Evolutionary conservation across 306 rosid species (phyloP).

Genomic region (Cucumis cinereus): DNA sequence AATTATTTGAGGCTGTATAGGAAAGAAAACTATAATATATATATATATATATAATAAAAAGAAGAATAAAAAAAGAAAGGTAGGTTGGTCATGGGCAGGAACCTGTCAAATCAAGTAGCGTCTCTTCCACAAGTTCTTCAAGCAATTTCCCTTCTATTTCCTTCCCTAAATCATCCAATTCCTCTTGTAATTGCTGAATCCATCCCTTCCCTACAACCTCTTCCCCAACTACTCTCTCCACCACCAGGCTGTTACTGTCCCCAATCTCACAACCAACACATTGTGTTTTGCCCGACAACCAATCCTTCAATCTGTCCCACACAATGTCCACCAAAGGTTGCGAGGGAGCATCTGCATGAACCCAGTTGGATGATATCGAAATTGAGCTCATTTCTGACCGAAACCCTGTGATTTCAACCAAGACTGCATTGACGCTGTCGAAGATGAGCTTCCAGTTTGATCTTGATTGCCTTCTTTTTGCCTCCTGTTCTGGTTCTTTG

Average conservation of each 20-base stretch:
- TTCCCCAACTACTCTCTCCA: conserved; percentile 57
- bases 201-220: conserved; percentile 64
- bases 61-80: not conserved
- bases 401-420: conserved; percentile 44
- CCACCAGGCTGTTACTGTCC: conserved; percentile 57
- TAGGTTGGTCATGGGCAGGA: conserved; percentile 13
- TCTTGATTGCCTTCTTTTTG: conserved; percentile 55
- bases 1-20: not conserved
- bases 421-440: conserved; percentile 49
- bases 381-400: conserved; percentile 21
- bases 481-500: conserved; percentile 50
- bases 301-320: conserved; percentile 59
- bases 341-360: conserved; percentile 26
- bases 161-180: conserved; percentile 51
- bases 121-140: conserved; percentile 65
- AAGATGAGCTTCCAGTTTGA: conserved; percentile 68
- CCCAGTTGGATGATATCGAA: conserved; percentile 24
- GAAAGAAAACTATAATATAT: not conserved
- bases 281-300: conserved; percentile 40
- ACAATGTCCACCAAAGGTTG: conserved; percentile 40
- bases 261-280: conserved; percentile 40
- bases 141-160: conserved; percentile 59
- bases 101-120: conserved; percentile 48
- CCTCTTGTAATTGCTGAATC: conserved; percentile 47
- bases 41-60: not conserved